Conservation (phyloP, 768 basidiomycete genomes). For the Tremella mesenterica region DNA sequence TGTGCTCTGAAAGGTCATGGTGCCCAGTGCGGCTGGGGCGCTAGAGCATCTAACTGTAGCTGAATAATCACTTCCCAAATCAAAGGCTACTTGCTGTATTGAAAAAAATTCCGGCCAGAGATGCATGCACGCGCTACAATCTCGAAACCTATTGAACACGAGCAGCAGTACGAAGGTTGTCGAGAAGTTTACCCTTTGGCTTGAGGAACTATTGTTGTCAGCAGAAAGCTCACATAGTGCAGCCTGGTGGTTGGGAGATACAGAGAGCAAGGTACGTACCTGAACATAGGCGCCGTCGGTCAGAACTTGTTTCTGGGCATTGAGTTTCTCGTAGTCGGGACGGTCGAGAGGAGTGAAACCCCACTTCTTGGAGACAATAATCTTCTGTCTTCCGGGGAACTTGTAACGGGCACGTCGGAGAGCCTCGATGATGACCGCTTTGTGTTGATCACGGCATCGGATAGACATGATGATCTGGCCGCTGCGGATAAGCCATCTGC, state of each 20-base stretch:
- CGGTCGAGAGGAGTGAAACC: conserved; percentile 93
- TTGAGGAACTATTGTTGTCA: conserved; percentile 67
- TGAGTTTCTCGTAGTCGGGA: conserved; percentile 76
- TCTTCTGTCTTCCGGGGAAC: conserved; percentile 44
- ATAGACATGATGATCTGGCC: conserved; percentile 89
- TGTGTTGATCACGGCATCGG: conserved; percentile 81
- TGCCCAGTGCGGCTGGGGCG: neutral
- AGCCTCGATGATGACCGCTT: conserved; percentile 85
- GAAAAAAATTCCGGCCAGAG: neutral
- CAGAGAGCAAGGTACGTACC: conserved; percentile 1
- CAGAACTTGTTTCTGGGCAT: conserved; percentile 80
- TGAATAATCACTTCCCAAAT: neutral
- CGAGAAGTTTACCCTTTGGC: conserved; percentile 73
- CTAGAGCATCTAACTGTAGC: neutral
- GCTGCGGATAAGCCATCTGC: conserved; percentile 54
- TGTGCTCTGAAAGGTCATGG: too few species aligned
- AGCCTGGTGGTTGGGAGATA: too few species aligned
- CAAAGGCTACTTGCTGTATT: neutral
- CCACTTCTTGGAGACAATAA: conserved; percentile 70
- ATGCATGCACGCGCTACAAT: too few species aligned
- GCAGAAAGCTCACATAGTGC: too few species aligned
- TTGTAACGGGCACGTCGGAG: conserved; percentile 97
- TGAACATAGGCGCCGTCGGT: conserved; percentile 88
- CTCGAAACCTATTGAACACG: conserved; percentile 28
- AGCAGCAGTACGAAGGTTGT: conserved; percentile 65